phyloP scores from a whole-genome alignment of 257 asterid genomes.

The Solanum clarkiae region DNA sequence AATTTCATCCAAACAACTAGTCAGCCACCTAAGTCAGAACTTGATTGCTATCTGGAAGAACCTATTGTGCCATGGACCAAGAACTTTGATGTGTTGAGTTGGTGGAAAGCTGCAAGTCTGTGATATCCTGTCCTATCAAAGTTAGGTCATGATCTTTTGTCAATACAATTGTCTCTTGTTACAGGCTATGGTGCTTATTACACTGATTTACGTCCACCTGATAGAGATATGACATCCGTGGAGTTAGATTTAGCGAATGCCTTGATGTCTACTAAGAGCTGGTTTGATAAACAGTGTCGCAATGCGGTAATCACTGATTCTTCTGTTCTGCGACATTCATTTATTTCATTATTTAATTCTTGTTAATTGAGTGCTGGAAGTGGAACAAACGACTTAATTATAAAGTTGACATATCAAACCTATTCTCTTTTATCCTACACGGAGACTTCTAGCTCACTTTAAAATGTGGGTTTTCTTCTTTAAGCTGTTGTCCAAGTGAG shows the following conservation, averaged over 20 bases:
- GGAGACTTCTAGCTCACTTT: not conserved
- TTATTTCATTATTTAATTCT: not conserved
- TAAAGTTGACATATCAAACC: not conserved
- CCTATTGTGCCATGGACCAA: constrained; percentile 7
- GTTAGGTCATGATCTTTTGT: constrained; percentile 11
- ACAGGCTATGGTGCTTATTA: constrained; percentile 1
- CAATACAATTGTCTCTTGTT: constrained; percentile 1
- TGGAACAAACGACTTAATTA: not conserved
- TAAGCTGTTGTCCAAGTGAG: not conserved
- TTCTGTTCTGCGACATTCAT: not conserved
- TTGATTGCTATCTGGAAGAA: constrained; percentile 17
- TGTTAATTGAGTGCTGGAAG: not conserved
- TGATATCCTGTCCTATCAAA: constrained; percentile 11
- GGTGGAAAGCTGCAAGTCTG: constrained; percentile 8
- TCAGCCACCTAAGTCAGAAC: constrained; percentile 6
- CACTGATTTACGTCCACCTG: not conserved
- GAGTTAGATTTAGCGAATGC: not conserved
- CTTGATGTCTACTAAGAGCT: constrained; percentile 8
- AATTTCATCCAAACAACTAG: not conserved
- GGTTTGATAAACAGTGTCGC: not conserved
- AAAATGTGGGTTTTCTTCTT: not conserved
- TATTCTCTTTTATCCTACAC: not conserved
- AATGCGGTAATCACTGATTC: not conserved
- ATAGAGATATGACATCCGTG: not conserved
- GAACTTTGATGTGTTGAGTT: constrained; percentile 9